Percentiles rank a stretch among this genome's conserved stretches.
These are phyloP conservation scores for Hsuehochloa calcarea DNA, from an alignment of 176 grass and related monocot genomes.

Conservation along the genomic window DNA sequence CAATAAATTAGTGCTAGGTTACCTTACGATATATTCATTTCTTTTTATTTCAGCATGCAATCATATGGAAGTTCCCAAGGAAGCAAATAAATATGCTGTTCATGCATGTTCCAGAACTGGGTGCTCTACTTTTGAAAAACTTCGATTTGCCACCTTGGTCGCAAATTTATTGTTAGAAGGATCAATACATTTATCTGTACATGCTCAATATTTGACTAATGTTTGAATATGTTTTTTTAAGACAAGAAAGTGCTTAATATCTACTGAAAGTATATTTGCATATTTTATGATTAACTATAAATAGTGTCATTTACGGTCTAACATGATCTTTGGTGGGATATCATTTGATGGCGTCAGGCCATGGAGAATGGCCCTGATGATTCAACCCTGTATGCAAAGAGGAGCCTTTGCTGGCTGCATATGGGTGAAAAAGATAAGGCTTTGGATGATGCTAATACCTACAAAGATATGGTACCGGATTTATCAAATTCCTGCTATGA, in stretches of 20 bases:
- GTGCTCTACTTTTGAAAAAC: background rate
- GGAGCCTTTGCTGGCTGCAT: constrained; percentile 34
- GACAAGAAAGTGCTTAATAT: background rate
- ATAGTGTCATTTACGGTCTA: background rate
- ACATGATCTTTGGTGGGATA: background rate
- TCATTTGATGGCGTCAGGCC: constrained; percentile 18
- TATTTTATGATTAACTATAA: background rate
- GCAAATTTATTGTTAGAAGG: background rate
- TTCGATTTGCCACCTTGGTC: background rate
- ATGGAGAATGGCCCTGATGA: constrained; percentile 1
- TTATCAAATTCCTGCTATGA: background rate
- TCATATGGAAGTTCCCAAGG: background rate
- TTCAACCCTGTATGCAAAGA: constrained; percentile 34
- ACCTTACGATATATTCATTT: background rate
- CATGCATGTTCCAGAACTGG: background rate
- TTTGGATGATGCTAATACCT: constrained; percentile 6
- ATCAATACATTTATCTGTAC: background rate
- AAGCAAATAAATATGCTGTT: background rate
- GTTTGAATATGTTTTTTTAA: background rate
- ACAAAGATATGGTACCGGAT: background rate
- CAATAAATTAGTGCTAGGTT: too few species aligned
- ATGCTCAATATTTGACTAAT: background rate
- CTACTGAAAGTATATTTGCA: background rate
- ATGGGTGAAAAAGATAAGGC: background rate
- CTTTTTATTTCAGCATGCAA: background rate